These are phyloP conservation scores for Pezicula rhizophila DNA, from an alignment of 2,329 filamentous ascomycete species.

Conservation along the genomic window DNA sequence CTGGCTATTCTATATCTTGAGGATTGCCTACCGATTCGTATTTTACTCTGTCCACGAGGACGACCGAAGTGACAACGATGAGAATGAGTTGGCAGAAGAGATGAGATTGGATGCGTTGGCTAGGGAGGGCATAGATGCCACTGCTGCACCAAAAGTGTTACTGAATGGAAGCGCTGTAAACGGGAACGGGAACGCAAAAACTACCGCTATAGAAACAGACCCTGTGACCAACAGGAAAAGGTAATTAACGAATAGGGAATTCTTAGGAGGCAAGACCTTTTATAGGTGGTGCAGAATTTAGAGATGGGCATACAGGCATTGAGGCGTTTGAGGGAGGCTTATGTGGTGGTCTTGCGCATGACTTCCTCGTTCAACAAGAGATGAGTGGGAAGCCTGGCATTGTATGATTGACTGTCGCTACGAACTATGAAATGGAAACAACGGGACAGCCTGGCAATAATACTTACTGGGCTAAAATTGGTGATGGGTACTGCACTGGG, in stretches of 20 bases:
- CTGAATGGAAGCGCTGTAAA: not conserved
- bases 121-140: constrained; percentile 6
- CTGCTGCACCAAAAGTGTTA: constrained; percentile 9
- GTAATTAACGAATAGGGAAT: not conserved
- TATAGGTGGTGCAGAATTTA: too few relatives aligned
- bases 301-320: not conserved
- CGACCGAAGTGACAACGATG: constrained; percentile 68
- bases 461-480: too few relatives aligned
- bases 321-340: too few relatives aligned
- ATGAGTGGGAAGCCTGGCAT: too few relatives aligned
- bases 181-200: constrained; percentile 9
- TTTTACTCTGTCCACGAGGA: constrained; percentile 57
- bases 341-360: too few relatives aligned
- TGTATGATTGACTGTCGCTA: too few relatives aligned
- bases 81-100: constrained; percentile 32
- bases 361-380: too few relatives aligned
- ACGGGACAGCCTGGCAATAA: too few relatives aligned
- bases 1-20: constrained; percentile 73
- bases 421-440: too few relatives aligned
- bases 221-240: constrained; percentile 17
- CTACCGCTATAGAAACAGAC: constrained; percentile 11
- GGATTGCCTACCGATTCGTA: constrained; percentile 68
- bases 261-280: too few relatives aligned
- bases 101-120: constrained; percentile 14
- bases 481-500: too few relatives aligned